Evolutionary conservation across 345 rosid species (phyloP), one percentile per base, ranked within the genome.

Genomic region (Psidium friedrichsthalianum): DNA sequence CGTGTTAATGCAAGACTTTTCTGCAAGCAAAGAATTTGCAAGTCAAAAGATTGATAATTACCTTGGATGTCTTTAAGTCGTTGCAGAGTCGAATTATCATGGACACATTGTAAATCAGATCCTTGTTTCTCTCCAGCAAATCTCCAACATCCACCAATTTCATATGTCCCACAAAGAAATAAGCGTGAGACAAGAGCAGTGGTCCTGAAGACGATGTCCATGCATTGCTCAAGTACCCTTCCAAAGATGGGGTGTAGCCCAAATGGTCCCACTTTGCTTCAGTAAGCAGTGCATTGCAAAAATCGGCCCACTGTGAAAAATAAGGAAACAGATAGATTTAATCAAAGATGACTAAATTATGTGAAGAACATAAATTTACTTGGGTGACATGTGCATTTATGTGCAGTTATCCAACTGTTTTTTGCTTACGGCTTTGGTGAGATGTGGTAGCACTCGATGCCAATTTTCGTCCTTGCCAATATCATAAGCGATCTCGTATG

Each of bases 31-130:
- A 9, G 36, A 27, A 51, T 10, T 53, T 52, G 25, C 9, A 22
- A 51, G 52, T 51, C 52, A 80, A n/a, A 47, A n/a, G 16, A n/a
- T 47, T 29, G 53, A 44, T 80, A 80, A 5, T 20, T 89, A 92
- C 95, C 90, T 16, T 59, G 25, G 91, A 89, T 61, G 94, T 93
- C 29, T 83, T 90, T 40, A 91, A 56, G 74, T 93, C 95, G 42
- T 93, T 93, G 91, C 91, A 92, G 1, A 93, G 89, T 12, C 93
- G 92, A 49, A 92, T 89, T 51, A 93, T 85, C 1, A 91, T 36
- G 55, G 92, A 89, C 4, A 87, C 84, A 53, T 88, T 86, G 84
- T 89, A 81, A 6, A 90, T 56, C 14, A 91, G 85, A 61, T 92
- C 89, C 16, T 88, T 86, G 86, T 85, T 81, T 49, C 29, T 84